phyloP scores from a whole-genome alignment of 2,329 filamentous ascomycete genomes.

The Fonsecaea pedrosoi region DNA sequence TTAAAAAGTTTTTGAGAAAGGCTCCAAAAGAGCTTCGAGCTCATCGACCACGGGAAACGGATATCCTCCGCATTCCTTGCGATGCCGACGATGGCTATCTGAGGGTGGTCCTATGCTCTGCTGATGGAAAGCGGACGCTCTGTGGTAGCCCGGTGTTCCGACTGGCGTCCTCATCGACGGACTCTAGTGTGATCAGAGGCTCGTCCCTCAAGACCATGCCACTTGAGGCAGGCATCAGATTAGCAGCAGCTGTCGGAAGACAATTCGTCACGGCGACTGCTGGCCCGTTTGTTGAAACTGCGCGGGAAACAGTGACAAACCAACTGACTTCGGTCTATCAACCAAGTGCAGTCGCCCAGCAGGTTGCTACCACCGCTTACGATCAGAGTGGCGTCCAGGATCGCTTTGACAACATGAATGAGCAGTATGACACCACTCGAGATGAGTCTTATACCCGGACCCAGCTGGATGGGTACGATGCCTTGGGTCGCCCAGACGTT shows the following conservation, averaged over 20 bases:
- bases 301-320: conserved; percentile 23
- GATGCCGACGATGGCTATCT: conserved; percentile 71
- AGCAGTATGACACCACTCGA: conserved; percentile 47
- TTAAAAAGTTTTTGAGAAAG: conserved; percentile 68
- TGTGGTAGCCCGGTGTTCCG: conserved; percentile 73
- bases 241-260: conserved; percentile 51
- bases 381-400: conserved; percentile 43
- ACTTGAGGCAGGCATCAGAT: conserved; percentile 68
- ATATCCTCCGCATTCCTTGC: conserved; percentile 69
- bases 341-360: conserved; percentile 43
- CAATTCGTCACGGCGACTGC: conserved; percentile 56
- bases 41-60: conserved; percentile 67
- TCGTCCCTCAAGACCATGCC: conserved; percentile 70
- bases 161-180: conserved; percentile 69
- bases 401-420: conserved; percentile 47
- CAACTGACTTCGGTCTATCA: conserved; percentile 40
- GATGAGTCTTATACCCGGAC: conserved; percentile 34
- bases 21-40: conserved; percentile 54
- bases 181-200: conserved; percentile 67
- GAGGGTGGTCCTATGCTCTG: conserved; percentile 68
- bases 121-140: conserved; percentile 60
- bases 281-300: conserved; percentile 50
- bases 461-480: conserved; percentile 35
- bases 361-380: conserved; percentile 46
- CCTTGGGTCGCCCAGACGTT: conserved; percentile 45